phyloP scores from a whole-genome alignment of 805 yeast genomes.

The Zygotorulaspora florentina region DNA sequence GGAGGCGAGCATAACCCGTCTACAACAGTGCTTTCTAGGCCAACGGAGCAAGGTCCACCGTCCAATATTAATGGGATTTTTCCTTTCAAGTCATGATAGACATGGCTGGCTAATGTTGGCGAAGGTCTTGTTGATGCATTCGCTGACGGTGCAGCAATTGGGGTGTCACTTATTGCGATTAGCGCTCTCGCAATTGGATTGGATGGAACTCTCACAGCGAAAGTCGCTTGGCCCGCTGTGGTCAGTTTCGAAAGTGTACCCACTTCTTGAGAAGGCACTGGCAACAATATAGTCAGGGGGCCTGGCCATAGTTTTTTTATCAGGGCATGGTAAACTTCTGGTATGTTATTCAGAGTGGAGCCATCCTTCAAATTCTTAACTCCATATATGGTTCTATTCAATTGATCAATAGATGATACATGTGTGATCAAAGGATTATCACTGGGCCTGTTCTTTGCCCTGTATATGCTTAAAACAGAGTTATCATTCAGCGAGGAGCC shows the following conservation, averaged over 20 bases:
- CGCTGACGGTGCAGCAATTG: constrained; percentile 97
- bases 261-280: constrained; percentile 41
- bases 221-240: constrained; percentile 83
- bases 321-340: constrained; percentile 60
- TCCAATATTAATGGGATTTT: constrained; percentile 81
- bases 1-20: constrained; percentile 88
- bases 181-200: constrained; percentile 89
- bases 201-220: constrained; percentile 86
- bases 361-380: constrained; percentile 12
- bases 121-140: constrained; percentile 94
- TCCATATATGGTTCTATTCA: constrained; percentile 55
- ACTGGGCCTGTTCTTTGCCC: constrained; percentile 88
- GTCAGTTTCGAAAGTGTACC: constrained; percentile 65
- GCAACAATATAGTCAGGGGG: constrained; percentile 82
- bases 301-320: constrained; percentile 90
- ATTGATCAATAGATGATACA: constrained; percentile 70
- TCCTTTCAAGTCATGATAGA: constrained; percentile 70
- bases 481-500: constrained; percentile 75
- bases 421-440: constrained; percentile 95
- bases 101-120: constrained; percentile 87
- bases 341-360: constrained; percentile 42
- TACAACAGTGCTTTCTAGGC: constrained; percentile 90
- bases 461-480: constrained; percentile 71
- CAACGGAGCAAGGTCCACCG: constrained; percentile 86
- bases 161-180: constrained; percentile 77